Evolutionary conservation across 495 filamentous ascomycete species (phyloP), one percentile per base, ranked within the genome.

Genomic region (Xylaria longipes): DNA sequence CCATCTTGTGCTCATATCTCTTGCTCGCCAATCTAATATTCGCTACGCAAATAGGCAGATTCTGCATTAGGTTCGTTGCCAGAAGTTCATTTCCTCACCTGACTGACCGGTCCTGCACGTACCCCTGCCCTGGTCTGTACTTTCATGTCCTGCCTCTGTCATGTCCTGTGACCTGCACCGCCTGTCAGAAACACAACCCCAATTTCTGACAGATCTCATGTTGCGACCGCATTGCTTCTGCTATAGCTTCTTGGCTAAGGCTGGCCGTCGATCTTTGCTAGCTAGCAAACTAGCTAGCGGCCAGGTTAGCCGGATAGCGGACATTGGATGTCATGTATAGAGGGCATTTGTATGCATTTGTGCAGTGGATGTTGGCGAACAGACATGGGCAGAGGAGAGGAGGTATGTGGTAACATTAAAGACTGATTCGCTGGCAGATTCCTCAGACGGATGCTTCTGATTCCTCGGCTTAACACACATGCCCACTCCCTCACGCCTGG

Each of bases 31-130:
- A 48, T 48, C n/a, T 43, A 25, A 14, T 15, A 29, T 45, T 22
- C 50, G 5, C 52, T 45, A 7, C 66, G 39, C 52, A 57, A 37
- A 65, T 50, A 71, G 39, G 22, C 75, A 77, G 70, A 72, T 46
- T 72, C 69, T 74, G 76, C 77, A 70, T 79, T 76, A 80, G 78
- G 81, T 82, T 83, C 78, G 81, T 84, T 25, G 65, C 81, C 71
- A 79, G 81, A 76, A 76, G 66, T 64, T 48, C 68, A 70, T 74
- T 73, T 20, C 60, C 77, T 79, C 78, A 78, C 75, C 80, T 78
- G 76, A 80, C 79, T 69, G 71, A 70, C 73, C 70, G 69, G 62
- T 77, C 72, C 77, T 80, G 71, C 75, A 80, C 71, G 66, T 71
- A 69, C 73, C 73, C 71, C 75, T 74, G 52, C n/a, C 56, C 54